Evolutionary conservation across 192 early-diverging fungal species (phyloP).

Genomic region (Phlyctochytrium arcticum): DNA sequence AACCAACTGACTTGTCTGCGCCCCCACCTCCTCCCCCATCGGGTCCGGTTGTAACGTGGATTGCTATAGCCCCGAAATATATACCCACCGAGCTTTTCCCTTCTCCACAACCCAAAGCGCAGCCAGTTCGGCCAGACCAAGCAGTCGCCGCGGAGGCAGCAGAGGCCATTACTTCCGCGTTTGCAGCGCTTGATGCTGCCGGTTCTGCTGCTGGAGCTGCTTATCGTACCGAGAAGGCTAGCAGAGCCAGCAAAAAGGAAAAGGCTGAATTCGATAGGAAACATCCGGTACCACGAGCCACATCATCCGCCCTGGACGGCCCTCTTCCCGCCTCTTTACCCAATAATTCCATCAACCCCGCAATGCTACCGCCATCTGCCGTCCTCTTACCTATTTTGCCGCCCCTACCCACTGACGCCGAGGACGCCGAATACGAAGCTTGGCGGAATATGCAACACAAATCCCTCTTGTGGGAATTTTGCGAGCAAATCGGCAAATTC

Average conservation of each 20-base stretch:
- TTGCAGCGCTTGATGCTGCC: not conserved
- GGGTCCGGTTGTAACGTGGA: constrained; percentile 34
- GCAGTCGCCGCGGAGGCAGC: not conserved
- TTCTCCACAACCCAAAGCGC: not conserved
- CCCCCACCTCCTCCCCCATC: constrained; percentile 9
- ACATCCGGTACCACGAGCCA: too few relatives aligned
- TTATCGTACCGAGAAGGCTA: not conserved
- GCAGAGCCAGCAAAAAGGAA: not conserved
- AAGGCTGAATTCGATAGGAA: too few relatives aligned
- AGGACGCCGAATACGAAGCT: constrained; percentile 35
- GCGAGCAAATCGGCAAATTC: constrained; percentile 73
- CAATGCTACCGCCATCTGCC: constrained; percentile 28
- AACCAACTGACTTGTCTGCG: constrained; percentile 8
- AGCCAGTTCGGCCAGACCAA: constrained; percentile 22
- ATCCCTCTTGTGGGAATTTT: constrained; percentile 72
- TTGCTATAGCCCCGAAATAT: constrained; percentile 33
- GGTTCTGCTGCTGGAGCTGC: not conserved
- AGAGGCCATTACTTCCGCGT: not conserved
- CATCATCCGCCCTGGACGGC: not conserved
- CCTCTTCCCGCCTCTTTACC: too few relatives aligned
- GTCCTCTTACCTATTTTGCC: constrained; percentile 26
- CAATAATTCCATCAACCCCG: not conserved
- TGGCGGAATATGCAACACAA: constrained; percentile 48
- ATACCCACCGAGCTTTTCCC: constrained; percentile 17
- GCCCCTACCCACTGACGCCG: constrained; percentile 37